Percentiles rank a stretch among this genome's conserved stretches.
phyloP scores from a whole-genome alignment of 768 basidiomycete genomes.

The Amanita jacksonii region DNA sequence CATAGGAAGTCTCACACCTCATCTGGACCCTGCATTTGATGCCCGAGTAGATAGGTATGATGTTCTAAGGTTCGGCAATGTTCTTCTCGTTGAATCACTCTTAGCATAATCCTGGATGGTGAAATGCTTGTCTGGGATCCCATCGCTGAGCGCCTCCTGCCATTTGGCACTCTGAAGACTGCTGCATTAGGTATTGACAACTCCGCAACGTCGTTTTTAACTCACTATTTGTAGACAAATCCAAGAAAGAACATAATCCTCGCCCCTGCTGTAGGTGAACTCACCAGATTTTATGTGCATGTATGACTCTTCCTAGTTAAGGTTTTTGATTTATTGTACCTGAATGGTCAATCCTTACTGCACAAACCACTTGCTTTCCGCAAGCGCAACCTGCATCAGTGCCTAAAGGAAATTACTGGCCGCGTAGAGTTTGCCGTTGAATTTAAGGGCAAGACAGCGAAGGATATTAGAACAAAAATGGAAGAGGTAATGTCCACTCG shows the following conservation, averaged over 20 bases:
- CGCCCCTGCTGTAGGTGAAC: conserved; percentile 78
- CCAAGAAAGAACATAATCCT: conserved; percentile 60
- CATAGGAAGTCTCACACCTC: conserved; percentile 81
- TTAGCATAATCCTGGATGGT: conserved; percentile 88
- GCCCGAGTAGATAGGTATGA: conserved; percentile 72
- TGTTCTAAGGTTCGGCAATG: background rate
- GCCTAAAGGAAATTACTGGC: conserved; percentile 61
- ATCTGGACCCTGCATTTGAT: conserved; percentile 70
- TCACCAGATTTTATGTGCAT: background rate
- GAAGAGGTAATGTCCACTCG: conserved; percentile 74
- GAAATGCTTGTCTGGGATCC: conserved; percentile 99
- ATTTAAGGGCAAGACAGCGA: conserved; percentile 64
- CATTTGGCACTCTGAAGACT: conserved; percentile 91
- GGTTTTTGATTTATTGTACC: conserved; percentile 87
- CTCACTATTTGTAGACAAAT: conserved; percentile 40
- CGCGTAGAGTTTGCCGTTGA: conserved; percentile 74
- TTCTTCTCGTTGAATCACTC: background rate
- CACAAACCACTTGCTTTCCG: conserved; percentile 64
- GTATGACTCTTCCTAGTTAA: conserved; percentile 52
- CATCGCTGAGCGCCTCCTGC: conserved; percentile 73
- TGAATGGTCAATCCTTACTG: conserved; percentile 76
- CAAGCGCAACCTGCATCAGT: conserved; percentile 65
- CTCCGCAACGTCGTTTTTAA: background rate
- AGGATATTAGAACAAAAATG: conserved; percentile 75
- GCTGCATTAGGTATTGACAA: conserved; percentile 64